Base-by-base conservation (phyloP, 2,329 filamentous ascomycete genomes). In the Pseudogymnoascus sp. region DNA sequence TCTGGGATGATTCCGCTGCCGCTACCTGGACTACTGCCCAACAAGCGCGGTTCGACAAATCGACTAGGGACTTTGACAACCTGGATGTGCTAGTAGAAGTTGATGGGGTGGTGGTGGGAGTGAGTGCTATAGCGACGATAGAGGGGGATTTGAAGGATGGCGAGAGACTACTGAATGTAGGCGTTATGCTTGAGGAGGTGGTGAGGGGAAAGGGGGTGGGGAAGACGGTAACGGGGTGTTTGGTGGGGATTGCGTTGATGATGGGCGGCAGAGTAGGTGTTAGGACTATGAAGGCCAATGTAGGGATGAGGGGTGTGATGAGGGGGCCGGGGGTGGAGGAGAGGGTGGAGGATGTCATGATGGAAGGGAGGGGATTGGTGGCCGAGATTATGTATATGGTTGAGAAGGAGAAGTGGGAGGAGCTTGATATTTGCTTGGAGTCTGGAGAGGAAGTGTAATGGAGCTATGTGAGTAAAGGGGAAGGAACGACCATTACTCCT, bases 371-470 rank as follows among this genome's bases (percentile, higher is more conserved):
- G n/a, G 67, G 67, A 1, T 68, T 71, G 3, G 73, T 72, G 36
- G 65, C 68, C 11, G 65, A 65, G 25, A 61, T 61, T 31, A 62
- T 72, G 11, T 62, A 70, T 8, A 66, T 67, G 9, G 68, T 64
- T 49, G 67, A 65, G 37, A 66, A 68, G 5, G 70, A 72, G 59
- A 70, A 68, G 28, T 71, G 72, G 68, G 66, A 68, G 7, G 69
- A 67, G 28, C 49, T 68, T 18, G 69, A 70, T 28, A 60, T 73
- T 18, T 70, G 72, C 56, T 65, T 66, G 40, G 71, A 70, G 3
- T 73, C 74, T 64, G 81, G 84, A 28, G 67, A 56, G 4, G 25
- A 56, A 18, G 25, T 75, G 5, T 56, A 18, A 6, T 21, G 5
- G 18, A 9, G 8, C 9, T 5, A 12, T 43, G 8, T 21, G 9